Evolutionary conservation across 345 rosid genomes (phyloP).

Genomic region (Melaleuca alternifolia): DNA sequence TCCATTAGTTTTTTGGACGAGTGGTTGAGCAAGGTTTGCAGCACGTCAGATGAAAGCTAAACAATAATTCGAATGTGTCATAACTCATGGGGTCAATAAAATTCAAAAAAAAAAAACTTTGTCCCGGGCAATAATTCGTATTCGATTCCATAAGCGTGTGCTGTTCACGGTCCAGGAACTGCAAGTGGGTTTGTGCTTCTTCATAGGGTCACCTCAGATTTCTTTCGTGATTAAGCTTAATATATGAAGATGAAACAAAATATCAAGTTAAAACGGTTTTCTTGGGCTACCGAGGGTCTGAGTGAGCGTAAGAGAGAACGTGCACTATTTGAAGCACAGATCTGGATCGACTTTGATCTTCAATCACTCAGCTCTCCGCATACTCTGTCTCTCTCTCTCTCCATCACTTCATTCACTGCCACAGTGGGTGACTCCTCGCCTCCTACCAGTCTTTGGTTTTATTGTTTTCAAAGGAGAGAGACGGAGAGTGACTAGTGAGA

Average conservation of each 20-base stretch:
- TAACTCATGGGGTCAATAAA: not conserved
- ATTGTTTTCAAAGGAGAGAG: not conserved
- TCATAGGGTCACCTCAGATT: not conserved
- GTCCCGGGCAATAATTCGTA: not conserved
- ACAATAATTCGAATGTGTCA: not conserved
- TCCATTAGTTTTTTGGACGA: not conserved
- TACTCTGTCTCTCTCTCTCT: not conserved
- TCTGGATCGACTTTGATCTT: slow-evolving; percentile 14
- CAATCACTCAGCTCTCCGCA: not conserved
- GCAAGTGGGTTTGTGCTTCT: not conserved
- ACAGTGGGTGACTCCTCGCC: not conserved
- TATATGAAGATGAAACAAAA: not conserved
- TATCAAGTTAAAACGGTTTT: not conserved
- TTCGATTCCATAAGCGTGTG: not conserved
- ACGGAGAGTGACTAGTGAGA: not conserved
- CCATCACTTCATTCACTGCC: not conserved
- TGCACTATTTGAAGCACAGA: slow-evolving; percentile 26
- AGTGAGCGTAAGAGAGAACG: slow-evolving; percentile 7
- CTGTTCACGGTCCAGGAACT: not conserved
- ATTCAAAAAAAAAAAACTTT: not conserved
- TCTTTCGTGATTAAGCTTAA: not conserved
- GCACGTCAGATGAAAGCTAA: not conserved
- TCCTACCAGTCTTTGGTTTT: not conserved
- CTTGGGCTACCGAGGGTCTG: not conserved
- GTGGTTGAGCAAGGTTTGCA: not conserved